Conservation (phyloP, 805 yeast genomes). For the Kazachstania taianensis region DNA sequence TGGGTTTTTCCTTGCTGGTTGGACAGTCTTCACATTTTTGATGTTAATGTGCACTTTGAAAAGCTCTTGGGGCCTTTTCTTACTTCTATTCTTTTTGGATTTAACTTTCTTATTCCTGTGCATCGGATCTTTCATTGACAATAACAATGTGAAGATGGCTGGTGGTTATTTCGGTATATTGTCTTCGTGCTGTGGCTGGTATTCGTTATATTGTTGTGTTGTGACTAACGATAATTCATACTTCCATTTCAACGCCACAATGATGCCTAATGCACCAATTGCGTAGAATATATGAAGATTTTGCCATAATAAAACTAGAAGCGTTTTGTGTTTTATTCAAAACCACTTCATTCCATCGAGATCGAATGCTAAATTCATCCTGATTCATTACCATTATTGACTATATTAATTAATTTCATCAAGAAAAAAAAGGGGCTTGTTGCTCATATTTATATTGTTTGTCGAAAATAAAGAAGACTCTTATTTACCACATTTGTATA, state of each 20-base stretch:
- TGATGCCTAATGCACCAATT: conserved; percentile 43
- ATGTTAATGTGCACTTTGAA: conserved; percentile 48
- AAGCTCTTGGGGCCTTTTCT: conserved; percentile 48
- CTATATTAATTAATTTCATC: too few relatives aligned
- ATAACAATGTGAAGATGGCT: conserved; percentile 36
- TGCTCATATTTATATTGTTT: too few relatives aligned
- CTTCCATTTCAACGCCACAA: conserved; percentile 40
- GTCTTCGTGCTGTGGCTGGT: conserved; percentile 49
- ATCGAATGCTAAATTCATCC: too few relatives aligned
- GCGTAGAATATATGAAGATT: too few relatives aligned
- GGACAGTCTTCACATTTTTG: conserved; percentile 56
- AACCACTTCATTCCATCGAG: too few relatives aligned
- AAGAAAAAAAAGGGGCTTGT: too few relatives aligned
- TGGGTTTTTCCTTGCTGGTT: conserved; percentile 51
- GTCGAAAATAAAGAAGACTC: too few relatives aligned
- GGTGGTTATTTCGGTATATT: conserved; percentile 56
- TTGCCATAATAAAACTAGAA: too few relatives aligned
- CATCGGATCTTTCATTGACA: conserved; percentile 43
- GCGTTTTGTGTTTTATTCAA: too few relatives aligned
- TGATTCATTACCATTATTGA: too few relatives aligned
- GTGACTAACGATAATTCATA: conserved; percentile 53
- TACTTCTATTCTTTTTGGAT: conserved; percentile 44
- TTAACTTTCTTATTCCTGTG: conserved; percentile 43
- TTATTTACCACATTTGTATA: too few relatives aligned
- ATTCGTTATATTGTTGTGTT: conserved; percentile 53